Base-by-base conservation (phyloP, 2,329 filamentous ascomycete genomes). In the Gaeumannomyces tritici region DNA sequence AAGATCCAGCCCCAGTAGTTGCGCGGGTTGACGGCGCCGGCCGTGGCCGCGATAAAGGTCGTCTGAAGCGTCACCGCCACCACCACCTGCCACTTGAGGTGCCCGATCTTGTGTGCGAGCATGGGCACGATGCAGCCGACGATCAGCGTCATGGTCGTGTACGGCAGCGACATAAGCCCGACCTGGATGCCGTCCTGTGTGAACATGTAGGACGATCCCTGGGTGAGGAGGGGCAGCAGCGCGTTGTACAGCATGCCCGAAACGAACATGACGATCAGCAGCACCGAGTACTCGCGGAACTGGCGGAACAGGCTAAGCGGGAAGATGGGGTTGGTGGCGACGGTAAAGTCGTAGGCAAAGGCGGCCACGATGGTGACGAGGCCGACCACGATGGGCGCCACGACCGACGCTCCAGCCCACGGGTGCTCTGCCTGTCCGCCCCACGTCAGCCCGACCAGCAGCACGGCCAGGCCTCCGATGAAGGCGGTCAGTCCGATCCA, bases 141-240 rank as follows among this genome's bases (percentile, higher is more conserved):
- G n/a, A 71, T 69, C 60, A 67, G 62, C 21, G 62, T 69, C 31
- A 69, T 63, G 33, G 9, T 24, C 13, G 56, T 58, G 56, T 58
- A 58, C 21, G 27, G 27, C 56, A 58, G 56, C 26, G 56, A 29
- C 56, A 58, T 58, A 15, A 58, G 56, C 26, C 71, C 72, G 12
- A 73, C 70, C 54, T 67, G 31, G 27, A 72, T 64, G 11, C 67
- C 67, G 29, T 73, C 66, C 24, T 67, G 69, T 55, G 71, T 72
- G 61, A 70, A 73, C 66, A 72, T 71, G 65, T 69, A 73, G 0
- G 72, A 61, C 1, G 70, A 69, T 11, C 65, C 69, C 63, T 73
- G 72, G 0, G 71, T 70, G 1, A 64, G 62, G 4, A 73, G 66
- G 2, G 68, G 67, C 11, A 68, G 66, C 35, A 72, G 66, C 7